Base-by-base conservation (phyloP, 2,329 filamentous ascomycete species). In the Exophiala viscosa region DNA sequence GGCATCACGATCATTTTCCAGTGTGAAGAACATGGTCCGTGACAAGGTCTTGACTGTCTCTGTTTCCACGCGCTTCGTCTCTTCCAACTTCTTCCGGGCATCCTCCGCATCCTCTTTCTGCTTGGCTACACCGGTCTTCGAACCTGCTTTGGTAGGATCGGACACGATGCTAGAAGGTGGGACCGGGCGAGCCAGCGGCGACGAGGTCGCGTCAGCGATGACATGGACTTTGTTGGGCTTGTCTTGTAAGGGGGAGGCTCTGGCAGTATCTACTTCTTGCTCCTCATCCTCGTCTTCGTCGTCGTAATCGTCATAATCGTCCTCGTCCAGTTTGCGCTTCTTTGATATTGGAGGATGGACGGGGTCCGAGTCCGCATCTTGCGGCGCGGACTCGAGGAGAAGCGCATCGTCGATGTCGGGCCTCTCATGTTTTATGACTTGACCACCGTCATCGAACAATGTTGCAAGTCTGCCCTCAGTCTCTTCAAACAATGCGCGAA, bases 1-100 rank as follows among this genome's bases (percentile, higher is more conserved):
- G 44, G 93, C 93, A 64, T 92, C 90, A 50, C 89, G 83, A 67
- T 99, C 93, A 68, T 92, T 93, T 70, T 99, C 93, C 31, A 97
- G 78, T 1, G 93, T 96, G 70, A 96, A 92, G 70, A 97, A 95
- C 60, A 96, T 80, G 8, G 90, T 95, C 67, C 96, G 87, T 70
- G 96, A 97, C 71, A 87, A 93, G 64, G 84, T 83, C 72, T 90
- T 90, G 39, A 90, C 93, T 45, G 88, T 86, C 66, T 95, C 90
- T 66, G 96, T 92, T 43, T 88, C 91, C 28, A 88, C 89, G 68
- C 86, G 91, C 68, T 93, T 93, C 62, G 90, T 89, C 66, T 95
- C 88, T 70, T 97, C 91, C 59, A 97, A 73, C 70, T 91, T 89
- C 72, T 95, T 95, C 66, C 93, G 88, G 69, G 90, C 88, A 76